A percentile compares a stretch with the other conserved stretches of the same genome.
These are phyloP conservation scores for Hygrophorus pudorinus DNA, from an alignment of 768 basidiomycete species.

Conservation along the genomic window DNA sequence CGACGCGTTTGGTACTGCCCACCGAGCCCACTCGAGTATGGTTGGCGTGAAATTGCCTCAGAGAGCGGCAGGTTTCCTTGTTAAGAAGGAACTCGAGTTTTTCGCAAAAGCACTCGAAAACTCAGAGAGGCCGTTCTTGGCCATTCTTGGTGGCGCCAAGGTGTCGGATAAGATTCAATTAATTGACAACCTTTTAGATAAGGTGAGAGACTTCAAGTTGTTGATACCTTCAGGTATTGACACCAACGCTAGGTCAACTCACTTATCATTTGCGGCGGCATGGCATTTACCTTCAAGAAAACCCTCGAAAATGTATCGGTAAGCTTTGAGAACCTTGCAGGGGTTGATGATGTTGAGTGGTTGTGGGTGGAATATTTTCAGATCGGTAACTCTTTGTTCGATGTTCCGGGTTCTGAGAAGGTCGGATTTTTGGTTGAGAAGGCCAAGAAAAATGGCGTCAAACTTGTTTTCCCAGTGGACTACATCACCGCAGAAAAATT, in stretches of 20 bases:
- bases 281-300: slow-evolving; percentile 99
- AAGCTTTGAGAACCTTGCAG: slow-evolving; percentile 14
- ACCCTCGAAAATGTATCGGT: slow-evolving; percentile 72
- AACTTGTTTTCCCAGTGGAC: slow-evolving; percentile 93
- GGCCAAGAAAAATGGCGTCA: slow-evolving; percentile 85
- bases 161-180: slow-evolving; percentile 98
- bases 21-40: slow-evolving; percentile 98
- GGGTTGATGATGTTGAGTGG: slow-evolving; percentile 2
- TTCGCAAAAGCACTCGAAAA: slow-evolving; percentile 96
- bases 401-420: slow-evolving; percentile 80
- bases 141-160: slow-evolving; percentile 97
- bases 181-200: slow-evolving; percentile 98
- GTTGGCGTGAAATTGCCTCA: slow-evolving; percentile 90
- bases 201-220: slow-evolving; percentile 35
- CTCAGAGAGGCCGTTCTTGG: slow-evolving; percentile 93
- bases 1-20: slow-evolving; percentile 97
- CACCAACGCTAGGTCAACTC: slow-evolving; percentile 63
- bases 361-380: slow-evolving; percentile 18
- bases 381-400: slow-evolving; percentile 96
- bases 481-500: slow-evolving; percentile 94
- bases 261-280: slow-evolving; percentile 94
- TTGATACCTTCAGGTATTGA: neutral
- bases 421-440: slow-evolving; percentile 79
- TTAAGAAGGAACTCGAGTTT: slow-evolving; percentile 98
- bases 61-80: slow-evolving; percentile 89